Evolutionary conservation across 192 early-diverging fungal genomes (phyloP).

Genomic region (Powellomyces hirtus): DNA sequence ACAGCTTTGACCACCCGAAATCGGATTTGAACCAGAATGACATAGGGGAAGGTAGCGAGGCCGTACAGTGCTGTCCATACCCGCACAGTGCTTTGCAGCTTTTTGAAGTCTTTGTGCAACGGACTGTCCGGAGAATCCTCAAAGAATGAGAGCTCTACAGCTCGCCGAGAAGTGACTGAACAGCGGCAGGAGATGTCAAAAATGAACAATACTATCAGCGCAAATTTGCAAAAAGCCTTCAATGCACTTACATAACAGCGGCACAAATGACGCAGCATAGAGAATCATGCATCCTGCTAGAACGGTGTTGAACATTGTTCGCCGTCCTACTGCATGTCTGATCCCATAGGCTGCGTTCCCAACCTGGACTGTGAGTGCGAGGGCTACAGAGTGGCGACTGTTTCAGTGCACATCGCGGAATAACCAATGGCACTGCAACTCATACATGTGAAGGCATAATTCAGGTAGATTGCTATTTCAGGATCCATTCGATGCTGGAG

Average conservation of each 20-base stretch:
- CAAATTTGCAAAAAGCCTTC: background rate
- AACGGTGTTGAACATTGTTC: conserved; percentile 1
- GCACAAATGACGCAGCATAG: conserved; percentile 9
- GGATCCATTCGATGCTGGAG: too few relatives aligned
- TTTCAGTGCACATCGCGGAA: too few relatives aligned
- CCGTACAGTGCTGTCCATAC: conserved; percentile 17
- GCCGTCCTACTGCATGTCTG: background rate
- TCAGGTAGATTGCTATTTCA: background rate
- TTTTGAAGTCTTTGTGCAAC: background rate
- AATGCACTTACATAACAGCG: conserved; percentile 10
- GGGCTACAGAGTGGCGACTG: too few relatives aligned
- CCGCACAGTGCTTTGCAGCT: background rate
- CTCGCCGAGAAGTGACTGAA: conserved; percentile 6
- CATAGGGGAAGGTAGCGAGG: conserved; percentile 12
- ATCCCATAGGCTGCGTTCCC: conserved; percentile 2
- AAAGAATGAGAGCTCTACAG: background rate
- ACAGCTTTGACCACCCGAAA: conserved; percentile 22
- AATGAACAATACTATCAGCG: background rate
- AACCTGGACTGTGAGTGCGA: conserved; percentile 1
- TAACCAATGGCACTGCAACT: background rate
- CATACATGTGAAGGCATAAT: conserved; percentile 1
- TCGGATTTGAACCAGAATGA: conserved; percentile 28
- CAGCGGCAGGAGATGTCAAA: background rate
- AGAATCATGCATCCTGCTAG: background rate
- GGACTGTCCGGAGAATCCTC: background rate